phyloP scores from a whole-genome alignment of 108 stramenopile species.

The Fragilaria radians region DNA sequence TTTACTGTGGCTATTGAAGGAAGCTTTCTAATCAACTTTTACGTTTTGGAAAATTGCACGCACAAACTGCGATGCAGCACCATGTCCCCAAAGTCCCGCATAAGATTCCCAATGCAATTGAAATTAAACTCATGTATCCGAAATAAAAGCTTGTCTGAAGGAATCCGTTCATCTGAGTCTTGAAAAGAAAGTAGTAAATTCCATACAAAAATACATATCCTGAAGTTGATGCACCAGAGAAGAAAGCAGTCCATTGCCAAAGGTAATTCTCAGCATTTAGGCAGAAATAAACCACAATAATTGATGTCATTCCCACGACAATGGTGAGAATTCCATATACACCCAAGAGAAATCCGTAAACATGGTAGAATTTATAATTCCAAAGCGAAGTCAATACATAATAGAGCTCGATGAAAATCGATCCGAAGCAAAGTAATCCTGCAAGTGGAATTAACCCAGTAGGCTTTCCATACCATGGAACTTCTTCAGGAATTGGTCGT shows the following conservation, averaged over 20 bases:
- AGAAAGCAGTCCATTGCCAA: slow-evolving; percentile 98
- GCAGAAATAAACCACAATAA: slow-evolving; percentile 96
- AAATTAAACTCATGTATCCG: slow-evolving; percentile 87
- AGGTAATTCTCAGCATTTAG: slow-evolving; percentile 96
- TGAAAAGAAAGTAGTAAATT: slow-evolving; percentile 96
- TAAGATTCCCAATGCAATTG: slow-evolving; percentile 66
- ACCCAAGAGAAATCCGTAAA: slow-evolving; percentile 95
- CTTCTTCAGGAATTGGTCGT: slow-evolving; percentile 90
- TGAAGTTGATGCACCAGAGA: slow-evolving; percentile 84
- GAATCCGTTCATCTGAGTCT: slow-evolving; percentile 95
- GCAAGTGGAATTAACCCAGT: slow-evolving; percentile 78
- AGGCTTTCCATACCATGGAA: slow-evolving; percentile 91
- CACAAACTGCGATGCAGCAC: slow-evolving; percentile 80
- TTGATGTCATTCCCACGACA: slow-evolving; percentile 93
- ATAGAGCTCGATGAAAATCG: slow-evolving; percentile 98
- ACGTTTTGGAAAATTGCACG: slow-evolving; percentile 86
- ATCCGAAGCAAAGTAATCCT: slow-evolving; percentile 92
- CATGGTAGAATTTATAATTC: slow-evolving; percentile 99
- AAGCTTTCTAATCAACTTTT: slow-evolving; percentile 84
- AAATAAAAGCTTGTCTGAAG: slow-evolving; percentile 94
- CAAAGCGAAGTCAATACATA: slow-evolving; percentile 91
- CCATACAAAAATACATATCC: slow-evolving; percentile 95
- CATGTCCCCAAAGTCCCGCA: slow-evolving; percentile 88
- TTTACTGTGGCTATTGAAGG: no score
- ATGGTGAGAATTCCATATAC: slow-evolving; percentile 92